Evolutionary conservation across 2,329 filamentous ascomycete species (phyloP), one percentile per base, ranked within the genome.

Genomic region (Aspergillus ruber): DNA sequence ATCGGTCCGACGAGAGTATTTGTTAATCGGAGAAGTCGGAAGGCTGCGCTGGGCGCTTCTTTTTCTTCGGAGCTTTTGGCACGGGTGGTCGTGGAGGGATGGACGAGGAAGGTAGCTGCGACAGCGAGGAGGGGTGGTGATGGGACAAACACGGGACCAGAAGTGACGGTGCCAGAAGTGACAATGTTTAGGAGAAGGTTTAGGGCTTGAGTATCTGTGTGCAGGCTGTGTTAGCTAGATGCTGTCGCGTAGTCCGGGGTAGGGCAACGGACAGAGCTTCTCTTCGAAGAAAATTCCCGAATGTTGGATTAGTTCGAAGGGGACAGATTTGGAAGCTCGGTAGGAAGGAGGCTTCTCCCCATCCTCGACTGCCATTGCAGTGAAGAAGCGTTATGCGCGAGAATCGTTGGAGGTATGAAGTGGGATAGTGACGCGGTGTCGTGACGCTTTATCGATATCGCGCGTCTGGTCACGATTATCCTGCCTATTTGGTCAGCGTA

Each of bases 41-140:
- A 70, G 1, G 90, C 82, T 33, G 82, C 74, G 45, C 83, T 78
- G 2, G 88, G 75, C 8, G 87, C 80, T 43, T 83, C 76, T 45
- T 77, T 68, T 46, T 81, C 79, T 17, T 86, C 82, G 10, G 71
- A 60, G 7, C 81, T 79, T 23, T 78, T 75, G 3, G 85, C 79
- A 43, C 87, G 82, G 3, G 84, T 93, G 1, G 90, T 96, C 54
- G 86, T 81, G 20, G 74, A 71, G 0, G 91, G 91, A 60, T 95
- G 89, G 12, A 93, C 79, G n/a, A 84, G 69, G n/a, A 96, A 74
- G 1, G 88, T 93, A 39, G 78, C 82, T n/a, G 90, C 78, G 7
- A 96, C 74, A 6, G 87, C 84, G 20, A 97, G 74, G 54, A 91
- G 84, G 48, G 81, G 79, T 0, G 85, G 77, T 2, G 86, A 81